phyloP scores from a whole-genome alignment of 306 rosid species.

The Hylodesmum podocarpum region DNA sequence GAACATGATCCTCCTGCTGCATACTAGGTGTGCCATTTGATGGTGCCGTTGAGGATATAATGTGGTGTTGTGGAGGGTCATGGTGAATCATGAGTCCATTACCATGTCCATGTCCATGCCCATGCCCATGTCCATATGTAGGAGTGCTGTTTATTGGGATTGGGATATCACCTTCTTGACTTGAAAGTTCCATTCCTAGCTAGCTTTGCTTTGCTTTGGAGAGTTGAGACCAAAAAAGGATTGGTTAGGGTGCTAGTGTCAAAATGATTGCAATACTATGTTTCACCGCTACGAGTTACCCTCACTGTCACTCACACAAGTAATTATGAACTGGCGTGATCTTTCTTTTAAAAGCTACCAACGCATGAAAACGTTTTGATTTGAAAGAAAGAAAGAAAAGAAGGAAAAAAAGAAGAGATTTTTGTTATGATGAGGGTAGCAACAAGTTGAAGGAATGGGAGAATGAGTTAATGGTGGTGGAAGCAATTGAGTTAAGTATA shows the following conservation, averaged over 20 bases:
- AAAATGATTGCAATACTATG: not conserved
- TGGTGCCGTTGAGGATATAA: slow-evolving; percentile 39
- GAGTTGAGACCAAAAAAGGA: not conserved
- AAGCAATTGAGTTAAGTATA: not conserved
- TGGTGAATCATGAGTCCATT: slow-evolving; percentile 44
- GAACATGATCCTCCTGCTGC: slow-evolving; percentile 12
- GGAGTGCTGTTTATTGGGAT: slow-evolving; percentile 48
- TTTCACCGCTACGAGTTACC: too few species aligned
- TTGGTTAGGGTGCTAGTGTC: too few species aligned
- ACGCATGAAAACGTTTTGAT: too few species aligned
- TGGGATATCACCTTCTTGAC: slow-evolving; percentile 52
- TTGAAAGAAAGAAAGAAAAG: too few species aligned
- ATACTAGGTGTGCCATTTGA: slow-evolving; percentile 38
- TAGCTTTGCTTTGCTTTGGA: not conserved
- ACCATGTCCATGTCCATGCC: not conserved
- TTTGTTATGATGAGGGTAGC: not conserved
- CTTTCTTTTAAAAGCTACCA: too few species aligned
- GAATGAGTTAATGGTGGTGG: not conserved
- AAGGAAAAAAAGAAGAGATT: too few species aligned
- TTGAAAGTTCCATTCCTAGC: slow-evolving; percentile 56
- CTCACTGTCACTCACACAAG: not conserved
- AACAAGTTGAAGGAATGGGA: too few species aligned
- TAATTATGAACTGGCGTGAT: too few species aligned
- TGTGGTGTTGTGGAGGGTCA: slow-evolving; percentile 32
- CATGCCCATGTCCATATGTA: slow-evolving; percentile 33